Percentiles rank a stretch among this genome's conserved stretches.
These are phyloP conservation scores for Penicillium sp. DNA, from an alignment of 2,329 filamentous ascomycete species.

Conservation along the genomic window DNA sequence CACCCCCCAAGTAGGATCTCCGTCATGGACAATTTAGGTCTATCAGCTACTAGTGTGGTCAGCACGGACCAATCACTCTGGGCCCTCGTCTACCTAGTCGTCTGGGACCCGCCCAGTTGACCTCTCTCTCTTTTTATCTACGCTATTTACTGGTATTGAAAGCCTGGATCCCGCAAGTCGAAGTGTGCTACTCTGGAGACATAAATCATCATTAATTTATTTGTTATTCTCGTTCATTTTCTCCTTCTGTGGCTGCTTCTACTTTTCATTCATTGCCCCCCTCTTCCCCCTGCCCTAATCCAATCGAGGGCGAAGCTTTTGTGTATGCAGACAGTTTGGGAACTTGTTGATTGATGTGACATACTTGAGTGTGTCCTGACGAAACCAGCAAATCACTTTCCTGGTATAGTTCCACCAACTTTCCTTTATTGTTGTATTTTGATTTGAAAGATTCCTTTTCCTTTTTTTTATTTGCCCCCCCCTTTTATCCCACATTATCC, in stretches of 20 bases:
- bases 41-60: conserved; percentile 34
- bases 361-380: not conserved
- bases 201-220: not conserved
- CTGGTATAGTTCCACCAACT: not conserved
- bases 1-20: conserved; percentile 26
- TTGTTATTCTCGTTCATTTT: not conserved
- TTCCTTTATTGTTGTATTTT: not conserved
- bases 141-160: conserved; percentile 4
- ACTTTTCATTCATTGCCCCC: no score
- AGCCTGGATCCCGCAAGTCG: conserved; percentile 13
- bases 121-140: conserved; percentile 9
- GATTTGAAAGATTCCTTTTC: not conserved
- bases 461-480: not conserved
- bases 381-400: not conserved
- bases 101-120: conserved; percentile 9
- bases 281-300: not conserved
- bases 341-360: not conserved
- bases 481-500: not conserved
- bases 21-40: conserved; percentile 33
- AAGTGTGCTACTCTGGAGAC: conserved; percentile 5
- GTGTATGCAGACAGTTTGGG: not conserved
- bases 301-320: not conserved
- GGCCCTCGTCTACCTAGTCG: conserved; percentile 9
- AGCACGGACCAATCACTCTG: conserved; percentile 32
- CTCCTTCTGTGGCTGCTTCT: conserved; percentile 4